Conservation (phyloP, 176 grass and related monocot species). For the Secale cereale region DNA sequence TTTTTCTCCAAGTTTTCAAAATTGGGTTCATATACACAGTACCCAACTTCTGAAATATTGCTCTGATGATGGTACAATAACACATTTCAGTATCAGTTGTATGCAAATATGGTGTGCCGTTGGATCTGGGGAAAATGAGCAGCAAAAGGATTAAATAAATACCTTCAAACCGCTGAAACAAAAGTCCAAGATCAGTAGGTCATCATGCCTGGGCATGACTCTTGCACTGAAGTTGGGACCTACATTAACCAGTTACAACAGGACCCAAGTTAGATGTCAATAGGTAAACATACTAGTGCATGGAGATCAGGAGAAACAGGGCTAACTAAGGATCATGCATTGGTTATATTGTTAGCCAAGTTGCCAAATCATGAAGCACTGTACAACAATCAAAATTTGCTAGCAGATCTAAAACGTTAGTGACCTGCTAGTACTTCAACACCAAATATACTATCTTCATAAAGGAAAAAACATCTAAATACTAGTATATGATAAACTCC, state of each 20-base stretch:
- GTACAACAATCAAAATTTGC: neutral
- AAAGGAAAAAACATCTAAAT: neutral
- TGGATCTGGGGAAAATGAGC: neutral
- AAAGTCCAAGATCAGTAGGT: neutral
- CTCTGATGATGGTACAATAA: neutral
- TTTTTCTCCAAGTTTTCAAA: neutral
- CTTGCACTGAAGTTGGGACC: neutral
- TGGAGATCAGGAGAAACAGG: neutral
- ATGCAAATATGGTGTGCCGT: neutral
- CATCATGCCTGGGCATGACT: neutral
- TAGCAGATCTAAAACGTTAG: neutral
- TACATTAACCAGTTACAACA: conserved; percentile 17
- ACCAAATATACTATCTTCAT: neutral
- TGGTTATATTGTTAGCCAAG: neutral
- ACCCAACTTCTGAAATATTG: neutral
- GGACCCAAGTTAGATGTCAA: neutral
- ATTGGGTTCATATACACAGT: neutral
- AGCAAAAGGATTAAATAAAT: neutral
- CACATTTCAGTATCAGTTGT: neutral
- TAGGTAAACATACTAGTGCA: neutral
- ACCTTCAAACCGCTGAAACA: conserved; percentile 18
- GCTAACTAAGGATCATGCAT: neutral
- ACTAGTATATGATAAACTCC: neutral
- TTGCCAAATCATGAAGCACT: neutral
- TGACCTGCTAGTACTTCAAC: neutral